Base-by-base conservation (phyloP, 768 basidiomycete genomes). In the Boletellus ananas region DNA sequence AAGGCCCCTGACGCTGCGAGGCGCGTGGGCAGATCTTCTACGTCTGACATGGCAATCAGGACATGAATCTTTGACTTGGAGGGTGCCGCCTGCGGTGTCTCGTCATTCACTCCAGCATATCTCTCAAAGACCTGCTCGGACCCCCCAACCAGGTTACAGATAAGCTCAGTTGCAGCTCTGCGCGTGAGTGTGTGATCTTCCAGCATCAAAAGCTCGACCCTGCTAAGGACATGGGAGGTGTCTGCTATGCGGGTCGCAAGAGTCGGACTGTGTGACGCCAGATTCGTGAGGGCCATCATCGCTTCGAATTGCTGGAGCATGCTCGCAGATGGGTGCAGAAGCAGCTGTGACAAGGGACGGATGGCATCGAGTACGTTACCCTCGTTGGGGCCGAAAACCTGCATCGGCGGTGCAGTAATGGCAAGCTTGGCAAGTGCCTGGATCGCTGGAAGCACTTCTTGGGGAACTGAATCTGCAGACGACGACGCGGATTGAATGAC, bases 281-380 rank as follows among this genome's bases (percentile, higher is more conserved):
- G 71, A 65, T 99, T 99, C 8, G 96, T 99, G 45, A 99, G 75
- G 1, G 93, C 94, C 95, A 98, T 97, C 58, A 94, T 74, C 4
- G 84, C 83, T 67, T 99, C 96, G 60, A 99, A 99, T 35, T 79
- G 79, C 62, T 96, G 92, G 6, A 98, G 72, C 31, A 88, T 78
- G 40, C 71, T 84, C 9, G 90, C 79, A 0, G 80, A 76, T 1
- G 81, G 70, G 61, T 87, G 83, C 35, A 81, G 78, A 33, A 98
- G 74, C 48, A 96, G 72, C 25, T 82, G 63, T 9, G 87, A 79
- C 43, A 98, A 74, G 0, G 94, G 94, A 2, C 85, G 79, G 49
- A 96, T 82, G n/a, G 83, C 83, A 63, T 97, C 91, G 60, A 85
- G 81, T 29, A 87, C 75, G 3, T 81, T 83, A 6, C 84, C 81